Base-by-base conservation (phyloP, 202 grass and related monocot species). In the Carex arenaria region DNA sequence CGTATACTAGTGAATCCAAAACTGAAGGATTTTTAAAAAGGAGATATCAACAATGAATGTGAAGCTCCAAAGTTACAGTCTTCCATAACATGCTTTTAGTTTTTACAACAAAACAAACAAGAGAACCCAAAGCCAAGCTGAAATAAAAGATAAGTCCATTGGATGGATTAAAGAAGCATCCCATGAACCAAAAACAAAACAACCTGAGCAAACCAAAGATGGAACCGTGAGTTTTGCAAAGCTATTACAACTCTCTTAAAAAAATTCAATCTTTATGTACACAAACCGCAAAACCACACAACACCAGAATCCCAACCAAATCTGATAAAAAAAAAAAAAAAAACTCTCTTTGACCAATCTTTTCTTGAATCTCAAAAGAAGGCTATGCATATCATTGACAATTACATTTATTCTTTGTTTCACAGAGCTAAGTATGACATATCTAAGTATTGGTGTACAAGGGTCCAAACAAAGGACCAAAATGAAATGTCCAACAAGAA, bases 241-340 rank as follows among this genome's bases (percentile, higher is more conserved):
- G 52, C 63, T 52, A 56, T 82, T n/a, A 15, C 22, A 82, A 56
- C 26, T 82, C 23, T 13, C 61, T 31, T 47, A 5, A n/a, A 82
- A 82, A 26, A 47, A 66, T 53, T 55, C 45, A 36, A 67, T 56
- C 0, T 9, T 34, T 80, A 43, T 82, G 47, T 68, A 32, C 64
- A 82, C 69, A 82, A 45, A 26, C 32, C 23, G 3, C 6, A 67
- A 69, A 67, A 17, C 5, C 45, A 55, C 47, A 67, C 62, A 77
- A 77, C 49, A 68, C 62, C 57, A 77, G 28, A 68, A 82, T 82
- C 80, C 54, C 63, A 55, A 66, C 61, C 79, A 82, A 53, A 67
- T 68, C 80, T 17, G 18, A 55, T 61, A 81, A 40, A 76, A 76
- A 77, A 43, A 75, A 80, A 75, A 75, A 76, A 43, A 75, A 42